Percentiles rank a stretch among this genome's conserved stretches.
phyloP scores from a whole-genome alignment of 148 eudicot genomes.

The Oxyria digyna region DNA sequence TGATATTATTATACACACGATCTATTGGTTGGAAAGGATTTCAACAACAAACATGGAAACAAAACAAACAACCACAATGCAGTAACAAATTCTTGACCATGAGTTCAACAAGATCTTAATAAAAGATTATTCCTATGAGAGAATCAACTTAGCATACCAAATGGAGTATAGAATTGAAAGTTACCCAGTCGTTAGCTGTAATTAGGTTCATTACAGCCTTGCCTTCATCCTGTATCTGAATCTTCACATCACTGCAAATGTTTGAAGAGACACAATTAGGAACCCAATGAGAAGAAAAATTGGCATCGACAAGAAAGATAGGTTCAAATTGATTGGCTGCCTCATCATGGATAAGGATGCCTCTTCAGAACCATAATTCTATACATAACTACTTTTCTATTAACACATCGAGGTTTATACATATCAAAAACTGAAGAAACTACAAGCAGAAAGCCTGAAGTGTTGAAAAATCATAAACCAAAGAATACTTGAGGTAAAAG shows the following conservation, averaged over 20 bases:
- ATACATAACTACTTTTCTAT: too few species aligned
- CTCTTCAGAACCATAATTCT: too few species aligned
- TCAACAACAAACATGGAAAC: neutral
- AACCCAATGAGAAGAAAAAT: neutral
- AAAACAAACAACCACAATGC: neutral
- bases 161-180: neutral
- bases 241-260: conserved; percentile 43
- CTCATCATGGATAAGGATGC: too few species aligned
- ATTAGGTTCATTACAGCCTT: conserved; percentile 41
- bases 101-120: neutral
- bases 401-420: too few species aligned
- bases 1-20: neutral
- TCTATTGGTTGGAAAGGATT: neutral
- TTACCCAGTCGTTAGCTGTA: conserved; percentile 68
- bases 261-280: neutral
- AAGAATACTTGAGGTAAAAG: neutral
- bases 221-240: conserved; percentile 72
- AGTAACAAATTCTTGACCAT: neutral
- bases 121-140: neutral
- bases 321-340: too few species aligned
- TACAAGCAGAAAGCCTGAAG: too few species aligned
- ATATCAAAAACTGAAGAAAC: neutral
- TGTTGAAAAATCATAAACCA: neutral
- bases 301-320: too few species aligned
- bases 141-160: neutral